A percentile compares a stretch with the other conserved stretches of the same genome.
Conservation (phyloP, 2,329 filamentous ascomycete species). For the Aspergillus pseudonomiae region DNA sequence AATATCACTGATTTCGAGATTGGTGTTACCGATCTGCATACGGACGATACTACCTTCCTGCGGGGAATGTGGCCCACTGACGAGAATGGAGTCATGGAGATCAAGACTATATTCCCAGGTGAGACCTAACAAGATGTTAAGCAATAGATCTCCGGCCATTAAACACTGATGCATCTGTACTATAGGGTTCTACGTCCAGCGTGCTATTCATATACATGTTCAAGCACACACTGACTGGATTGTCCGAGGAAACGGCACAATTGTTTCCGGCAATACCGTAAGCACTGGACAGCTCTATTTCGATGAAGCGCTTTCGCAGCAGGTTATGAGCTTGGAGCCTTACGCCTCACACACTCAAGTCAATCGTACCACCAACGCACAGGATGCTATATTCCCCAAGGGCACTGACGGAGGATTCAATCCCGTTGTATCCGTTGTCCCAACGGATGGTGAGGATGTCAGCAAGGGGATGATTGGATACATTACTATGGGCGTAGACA, state of each 20-base stretch:
- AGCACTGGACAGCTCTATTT: conserved; percentile 40
- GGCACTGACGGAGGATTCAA: conserved; percentile 30
- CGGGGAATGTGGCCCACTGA: conserved; percentile 52
- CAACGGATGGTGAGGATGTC: conserved; percentile 38
- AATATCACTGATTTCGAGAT: conserved; percentile 31
- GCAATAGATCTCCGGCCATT: neutral
- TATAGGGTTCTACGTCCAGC: conserved; percentile 44
- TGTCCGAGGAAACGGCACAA: conserved; percentile 31
- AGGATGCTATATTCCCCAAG: conserved; percentile 14
- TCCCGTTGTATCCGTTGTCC: conserved; percentile 35
- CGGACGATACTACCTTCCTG: conserved; percentile 43
- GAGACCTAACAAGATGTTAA: conserved; percentile 5
- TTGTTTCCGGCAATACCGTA: conserved; percentile 30
- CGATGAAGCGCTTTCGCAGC: conserved; percentile 29
- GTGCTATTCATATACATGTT: conserved; percentile 53
- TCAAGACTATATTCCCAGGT: conserved; percentile 49
- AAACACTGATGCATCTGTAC: neutral
- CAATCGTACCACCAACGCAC: conserved; percentile 38
- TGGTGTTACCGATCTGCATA: conserved; percentile 24
- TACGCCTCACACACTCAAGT: conserved; percentile 39
- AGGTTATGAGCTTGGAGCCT: conserved; percentile 39
- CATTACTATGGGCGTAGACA: conserved; percentile 40
- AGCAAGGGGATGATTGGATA: conserved; percentile 42
- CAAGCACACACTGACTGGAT: conserved; percentile 42
- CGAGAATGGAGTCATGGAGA: conserved; percentile 48